These are phyloP conservation scores for Argentina anserina DNA, from an alignment of 306 rosid species.

Conservation along the genomic window DNA sequence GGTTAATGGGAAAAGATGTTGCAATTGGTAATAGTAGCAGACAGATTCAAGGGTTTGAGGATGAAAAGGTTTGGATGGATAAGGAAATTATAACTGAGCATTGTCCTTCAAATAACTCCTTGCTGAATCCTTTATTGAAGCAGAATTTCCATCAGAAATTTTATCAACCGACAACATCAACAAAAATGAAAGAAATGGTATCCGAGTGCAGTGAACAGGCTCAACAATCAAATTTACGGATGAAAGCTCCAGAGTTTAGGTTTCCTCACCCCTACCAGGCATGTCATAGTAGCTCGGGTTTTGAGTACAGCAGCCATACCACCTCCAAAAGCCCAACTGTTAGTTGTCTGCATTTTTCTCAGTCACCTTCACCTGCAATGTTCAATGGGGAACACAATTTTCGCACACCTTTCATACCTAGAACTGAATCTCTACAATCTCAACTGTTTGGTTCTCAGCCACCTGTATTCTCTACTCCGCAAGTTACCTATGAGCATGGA, in stretches of 20 bases:
- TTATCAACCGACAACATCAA: slow-evolving; percentile 36
- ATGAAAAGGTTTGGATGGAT: slow-evolving; percentile 59
- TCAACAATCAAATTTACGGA: slow-evolving; percentile 26
- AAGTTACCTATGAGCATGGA: slow-evolving; percentile 30
- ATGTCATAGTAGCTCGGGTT: slow-evolving; percentile 30
- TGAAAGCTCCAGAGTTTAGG: slow-evolving; percentile 32
- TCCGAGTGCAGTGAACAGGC: slow-evolving; percentile 34
- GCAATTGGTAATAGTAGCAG: slow-evolving; percentile 73
- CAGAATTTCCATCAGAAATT: slow-evolving; percentile 48
- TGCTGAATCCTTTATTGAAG: slow-evolving; percentile 32
- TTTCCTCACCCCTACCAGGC: slow-evolving; percentile 37
- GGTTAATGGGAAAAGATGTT: slow-evolving; percentile 99
- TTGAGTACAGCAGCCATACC: slow-evolving; percentile 40
- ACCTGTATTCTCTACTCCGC: slow-evolving; percentile 34
- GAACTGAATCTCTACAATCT: slow-evolving; percentile 49
- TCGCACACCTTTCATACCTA: slow-evolving; percentile 46
- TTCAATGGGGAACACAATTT: slow-evolving; percentile 36
- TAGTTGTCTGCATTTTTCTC: slow-evolving; percentile 36
- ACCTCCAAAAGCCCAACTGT: slow-evolving; percentile 37
- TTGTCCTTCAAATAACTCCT: slow-evolving; percentile 34
- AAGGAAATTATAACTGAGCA: slow-evolving; percentile 46
- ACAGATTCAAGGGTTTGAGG: slow-evolving; percentile 46
- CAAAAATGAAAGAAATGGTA: slow-evolving; percentile 27
- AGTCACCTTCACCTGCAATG: slow-evolving; percentile 35
- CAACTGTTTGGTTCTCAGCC: slow-evolving; percentile 41